These are phyloP conservation scores for Prunus campanulata DNA, from an alignment of 306 rosid species.

Conservation along the genomic window DNA sequence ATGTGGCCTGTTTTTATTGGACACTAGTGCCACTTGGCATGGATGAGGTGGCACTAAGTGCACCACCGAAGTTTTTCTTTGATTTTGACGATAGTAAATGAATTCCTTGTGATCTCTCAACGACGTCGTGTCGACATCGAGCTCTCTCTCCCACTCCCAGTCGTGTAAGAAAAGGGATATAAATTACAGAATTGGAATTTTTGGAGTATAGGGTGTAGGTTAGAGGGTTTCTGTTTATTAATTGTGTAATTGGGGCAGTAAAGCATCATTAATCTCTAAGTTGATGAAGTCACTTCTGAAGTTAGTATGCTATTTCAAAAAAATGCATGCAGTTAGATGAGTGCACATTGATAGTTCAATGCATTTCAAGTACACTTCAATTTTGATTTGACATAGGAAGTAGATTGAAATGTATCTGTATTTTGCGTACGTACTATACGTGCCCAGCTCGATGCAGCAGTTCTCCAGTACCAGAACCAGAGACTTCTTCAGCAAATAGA, in stretches of 20 bases:
- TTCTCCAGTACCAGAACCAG: slow-evolving; percentile 78
- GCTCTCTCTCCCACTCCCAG: not conserved
- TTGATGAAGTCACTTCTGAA: no score
- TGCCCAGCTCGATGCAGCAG: slow-evolving; percentile 69
- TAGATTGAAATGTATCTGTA: not conserved
- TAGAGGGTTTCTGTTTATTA: not conserved
- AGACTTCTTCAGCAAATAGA: slow-evolving; percentile 77
- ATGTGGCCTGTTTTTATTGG: no score
- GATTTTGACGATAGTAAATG: no score
- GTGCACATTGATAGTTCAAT: not conserved
- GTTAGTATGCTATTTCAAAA: not conserved
- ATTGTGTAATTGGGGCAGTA: not conserved
- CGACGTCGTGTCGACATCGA: no score
- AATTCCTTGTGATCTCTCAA: no score
- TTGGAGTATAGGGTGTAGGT: not conserved
- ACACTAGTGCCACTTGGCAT: no score
- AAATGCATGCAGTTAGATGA: not conserved
- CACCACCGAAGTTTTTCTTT: no score
- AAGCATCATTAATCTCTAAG: no score
- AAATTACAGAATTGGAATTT: not conserved
- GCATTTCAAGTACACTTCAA: not conserved
- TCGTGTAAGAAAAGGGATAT: not conserved
- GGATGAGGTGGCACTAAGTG: no score
- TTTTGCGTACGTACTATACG: slow-evolving; percentile 3
- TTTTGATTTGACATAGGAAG: not conserved